phyloP scores from a whole-genome alignment of 768 basidiomycete genomes.

The Leucocoprinus leucothites region DNA sequence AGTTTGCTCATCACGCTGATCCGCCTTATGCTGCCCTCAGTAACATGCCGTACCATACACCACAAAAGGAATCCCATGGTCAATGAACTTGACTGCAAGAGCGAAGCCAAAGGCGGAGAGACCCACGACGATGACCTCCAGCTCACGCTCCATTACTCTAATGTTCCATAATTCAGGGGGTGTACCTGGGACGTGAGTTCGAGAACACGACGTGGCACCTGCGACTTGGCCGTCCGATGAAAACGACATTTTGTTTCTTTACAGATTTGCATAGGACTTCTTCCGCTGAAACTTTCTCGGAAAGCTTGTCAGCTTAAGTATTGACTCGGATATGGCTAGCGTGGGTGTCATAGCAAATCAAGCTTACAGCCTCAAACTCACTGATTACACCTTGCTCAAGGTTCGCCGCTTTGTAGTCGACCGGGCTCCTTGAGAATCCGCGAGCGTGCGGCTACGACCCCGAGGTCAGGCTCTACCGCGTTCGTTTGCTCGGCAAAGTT shows the following conservation, averaged over 20 bases:
- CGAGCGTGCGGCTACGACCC: neutral
- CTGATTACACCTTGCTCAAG: slow-evolving; percentile 3
- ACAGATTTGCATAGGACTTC: slow-evolving; percentile 10
- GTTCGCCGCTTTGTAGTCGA: slow-evolving; percentile 3
- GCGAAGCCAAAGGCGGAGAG: neutral
- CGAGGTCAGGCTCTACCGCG: neutral
- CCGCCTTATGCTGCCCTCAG: slow-evolving; percentile 1
- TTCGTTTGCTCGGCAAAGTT: neutral
- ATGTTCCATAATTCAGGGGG: slow-evolving; percentile 8
- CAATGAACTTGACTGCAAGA: neutral
- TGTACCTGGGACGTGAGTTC: neutral
- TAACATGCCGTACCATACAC: neutral
- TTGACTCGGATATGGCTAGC: slow-evolving; percentile 11
- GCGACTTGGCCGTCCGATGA: slow-evolving; percentile 4
- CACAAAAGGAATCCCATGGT: no score
- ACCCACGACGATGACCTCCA: neutral
- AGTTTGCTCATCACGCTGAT: neutral
- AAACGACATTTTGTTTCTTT: slow-evolving; percentile 9
- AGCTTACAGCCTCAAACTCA: slow-evolving; percentile 2
- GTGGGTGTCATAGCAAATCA: slow-evolving; percentile 6
- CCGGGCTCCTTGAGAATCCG: neutral
- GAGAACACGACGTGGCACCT: slow-evolving; percentile 7
- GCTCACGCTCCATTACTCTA: neutral
- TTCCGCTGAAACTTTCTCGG: slow-evolving; percentile 12
- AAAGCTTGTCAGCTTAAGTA: slow-evolving; percentile 12